A percentile compares a stretch with the other conserved stretches of the same genome.
Conservation (phyloP, 192 early-diverging fungal species). For the Obelidium mucronatum region DNA sequence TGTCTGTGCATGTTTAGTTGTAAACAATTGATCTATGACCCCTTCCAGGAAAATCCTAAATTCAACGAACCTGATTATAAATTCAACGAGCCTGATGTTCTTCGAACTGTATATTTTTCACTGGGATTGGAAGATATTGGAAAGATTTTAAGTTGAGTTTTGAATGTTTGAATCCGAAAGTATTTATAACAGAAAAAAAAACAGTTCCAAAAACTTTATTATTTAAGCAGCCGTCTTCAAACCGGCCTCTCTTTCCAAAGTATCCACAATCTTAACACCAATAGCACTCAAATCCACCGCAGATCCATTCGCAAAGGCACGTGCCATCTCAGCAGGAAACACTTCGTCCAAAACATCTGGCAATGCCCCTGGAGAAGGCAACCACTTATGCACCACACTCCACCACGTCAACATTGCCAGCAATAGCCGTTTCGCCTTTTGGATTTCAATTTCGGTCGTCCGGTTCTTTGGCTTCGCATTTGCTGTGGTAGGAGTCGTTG, state of each 20-base stretch:
- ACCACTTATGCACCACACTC: neutral
- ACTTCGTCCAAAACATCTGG: conserved; percentile 18
- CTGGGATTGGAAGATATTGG: no score
- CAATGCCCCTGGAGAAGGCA: neutral
- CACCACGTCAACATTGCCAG: conserved; percentile 12
- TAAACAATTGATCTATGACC: no score
- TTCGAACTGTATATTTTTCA: no score
- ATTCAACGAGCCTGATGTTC: no score
- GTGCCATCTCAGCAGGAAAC: neutral
- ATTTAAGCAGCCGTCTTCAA: no score
- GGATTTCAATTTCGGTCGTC: neutral
- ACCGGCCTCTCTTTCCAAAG: neutral
- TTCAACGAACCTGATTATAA: no score
- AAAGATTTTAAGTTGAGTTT: no score
- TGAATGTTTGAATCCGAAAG: no score
- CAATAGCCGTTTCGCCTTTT: neutral
- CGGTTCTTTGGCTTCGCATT: neutral
- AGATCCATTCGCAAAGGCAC: neutral
- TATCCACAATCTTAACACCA: conserved; percentile 12
- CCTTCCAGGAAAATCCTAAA: no score
- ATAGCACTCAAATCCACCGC: neutral
- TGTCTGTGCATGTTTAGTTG: no score
- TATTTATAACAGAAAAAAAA: no score
- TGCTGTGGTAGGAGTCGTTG: neutral
- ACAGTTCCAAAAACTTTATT: no score